Evolutionary conservation across 2,329 filamentous ascomycete genomes (phyloP), one percentile per base, ranked within the genome.

Genomic region (Emergomyces orientalis): DNA sequence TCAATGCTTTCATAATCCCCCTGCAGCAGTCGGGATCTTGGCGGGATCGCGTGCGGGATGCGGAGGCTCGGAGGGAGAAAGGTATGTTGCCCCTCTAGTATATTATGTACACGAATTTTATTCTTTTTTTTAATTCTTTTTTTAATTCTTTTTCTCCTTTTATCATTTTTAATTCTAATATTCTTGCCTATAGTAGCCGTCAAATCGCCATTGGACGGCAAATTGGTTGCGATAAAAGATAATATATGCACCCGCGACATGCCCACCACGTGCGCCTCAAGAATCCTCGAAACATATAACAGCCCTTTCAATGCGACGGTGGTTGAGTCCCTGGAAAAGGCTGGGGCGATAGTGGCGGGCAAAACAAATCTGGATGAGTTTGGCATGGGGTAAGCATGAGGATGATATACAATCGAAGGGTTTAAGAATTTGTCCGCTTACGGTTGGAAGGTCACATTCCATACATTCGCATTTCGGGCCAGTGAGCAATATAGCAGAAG

Each of bases 361-460:
- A 96, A 96, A 75, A 92, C 91, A 1, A 96, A 96, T 73, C 86
- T 97, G 80, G 94, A 97, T 76, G 94, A 96, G 73, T 96, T 96
- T 73, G 91, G 92, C 34, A 96, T 96, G 92, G 91, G 91, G 73
- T 75, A 66, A 64, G 66, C 49, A 43, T 1, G 27, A 11, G 17
- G 39, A 3, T 1, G 41, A 45, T 34, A 30, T 30, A 19, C 14
- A 17, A 57, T 39, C 52, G 8, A 25, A 32, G 57, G 25, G 13
- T 9, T 4, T n/a, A 17, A 2, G 17, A 7, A 51, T 25, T 32
- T 51, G 17, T 43, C 19, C 43, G 27, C 49, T 59, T 55, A 25
- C 55, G 49, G 72, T 13, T 34, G 69, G 69, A 56, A 49, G 67
- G 1, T 95, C 91, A 9, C 88, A 96, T 72, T 88, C 87, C 1